Evolutionary conservation across 2,329 filamentous ascomycete genomes (phyloP).

Genomic region (Xylaria sp.): DNA sequence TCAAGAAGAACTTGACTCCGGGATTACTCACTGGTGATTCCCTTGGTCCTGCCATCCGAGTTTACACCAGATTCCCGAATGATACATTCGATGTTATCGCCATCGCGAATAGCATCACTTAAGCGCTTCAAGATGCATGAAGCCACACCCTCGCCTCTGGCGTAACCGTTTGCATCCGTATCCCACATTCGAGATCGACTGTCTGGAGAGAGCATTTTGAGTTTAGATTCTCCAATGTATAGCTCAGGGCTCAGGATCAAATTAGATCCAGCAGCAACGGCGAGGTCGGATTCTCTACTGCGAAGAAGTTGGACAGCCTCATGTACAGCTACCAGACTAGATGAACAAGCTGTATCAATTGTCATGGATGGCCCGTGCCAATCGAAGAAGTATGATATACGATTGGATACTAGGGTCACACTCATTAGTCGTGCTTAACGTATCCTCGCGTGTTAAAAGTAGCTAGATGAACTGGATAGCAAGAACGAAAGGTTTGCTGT

Average conservation of each 20-base stretch:
- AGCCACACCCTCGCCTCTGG: slow-evolving; percentile 49
- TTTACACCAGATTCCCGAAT: slow-evolving; percentile 19
- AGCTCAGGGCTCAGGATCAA: not conserved
- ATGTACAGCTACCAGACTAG: slow-evolving; percentile 7
- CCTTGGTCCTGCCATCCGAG: slow-evolving; percentile 43
- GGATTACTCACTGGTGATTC: too few relatives aligned
- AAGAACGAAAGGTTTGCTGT: too few relatives aligned
- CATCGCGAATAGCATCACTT: slow-evolving; percentile 44
- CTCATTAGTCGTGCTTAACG: too few relatives aligned
- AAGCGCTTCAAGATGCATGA: slow-evolving; percentile 49
- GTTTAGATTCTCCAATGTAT: slow-evolving; percentile 7
- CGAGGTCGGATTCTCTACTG: not conserved
- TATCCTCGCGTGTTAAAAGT: too few relatives aligned
- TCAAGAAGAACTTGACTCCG: too few relatives aligned
- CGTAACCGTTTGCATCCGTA: slow-evolving; percentile 39
- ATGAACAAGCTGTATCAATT: slow-evolving; percentile 12
- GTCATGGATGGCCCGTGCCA: slow-evolving; percentile 11
- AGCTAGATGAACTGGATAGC: too few relatives aligned
- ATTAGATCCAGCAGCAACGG: not conserved
- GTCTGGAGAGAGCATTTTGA: slow-evolving; percentile 15
- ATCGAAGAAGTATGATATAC: slow-evolving; percentile 6
- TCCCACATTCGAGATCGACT: slow-evolving; percentile 24
- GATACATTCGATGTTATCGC: slow-evolving; percentile 49
- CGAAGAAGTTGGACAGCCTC: slow-evolving; percentile 1
- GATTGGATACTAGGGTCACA: slow-evolving; percentile 10